Base-by-base conservation (phyloP, 495 filamentous ascomycete species). In the Rostrohypoxylon terebratum region DNA sequence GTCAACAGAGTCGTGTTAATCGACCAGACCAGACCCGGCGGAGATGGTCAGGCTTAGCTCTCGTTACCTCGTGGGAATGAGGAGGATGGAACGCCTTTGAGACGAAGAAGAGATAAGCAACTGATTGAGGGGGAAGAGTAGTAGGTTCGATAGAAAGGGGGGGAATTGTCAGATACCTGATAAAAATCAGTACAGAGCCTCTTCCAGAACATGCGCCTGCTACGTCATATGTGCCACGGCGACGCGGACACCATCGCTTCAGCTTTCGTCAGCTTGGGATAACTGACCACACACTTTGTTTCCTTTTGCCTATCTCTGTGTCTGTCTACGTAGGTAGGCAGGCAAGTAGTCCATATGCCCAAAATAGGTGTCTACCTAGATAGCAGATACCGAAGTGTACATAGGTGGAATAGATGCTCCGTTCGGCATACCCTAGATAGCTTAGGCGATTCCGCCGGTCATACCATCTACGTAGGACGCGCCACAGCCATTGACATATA, bases 181-280 rank as follows among this genome's bases (percentile, higher is more conserved):
- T 13, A 54, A 50, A 16, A 23, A 21, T 25, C 9, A 28, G 18
- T 54, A 66, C 42, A 50, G 63, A 66, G 63, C 53, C 63, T 66
- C 63, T 66, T 64, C 63, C 38, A 66, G 31, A 34, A 59, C 18
- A 66, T 66, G 53, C 63, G 14, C 31, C 42, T 51, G 11, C 25
- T 59, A 51, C 42, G 53, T 66, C 18, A 66, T 18, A 10, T 20
- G 40, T 57, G 34, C 23, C 25, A 40, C 14, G 9, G 6, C 31
- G 38, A 47, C 28, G 3, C 51, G 51, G 28, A 14, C 16, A 45
- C n/a, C 36, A 34, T 23, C 36, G 6, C n/a, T 42, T 34, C 18
- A 40, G 8, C 54, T 21, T 21, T 25, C 21, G 48, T 25, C 23
- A 53, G 48, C 48, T 28, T 28, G 11, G 21, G n/a, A n/a, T n/a